Evolutionary conservation across 202 grass and related monocot species (phyloP).

Genomic region (Bolboschoenoplectus hybrid): DNA sequence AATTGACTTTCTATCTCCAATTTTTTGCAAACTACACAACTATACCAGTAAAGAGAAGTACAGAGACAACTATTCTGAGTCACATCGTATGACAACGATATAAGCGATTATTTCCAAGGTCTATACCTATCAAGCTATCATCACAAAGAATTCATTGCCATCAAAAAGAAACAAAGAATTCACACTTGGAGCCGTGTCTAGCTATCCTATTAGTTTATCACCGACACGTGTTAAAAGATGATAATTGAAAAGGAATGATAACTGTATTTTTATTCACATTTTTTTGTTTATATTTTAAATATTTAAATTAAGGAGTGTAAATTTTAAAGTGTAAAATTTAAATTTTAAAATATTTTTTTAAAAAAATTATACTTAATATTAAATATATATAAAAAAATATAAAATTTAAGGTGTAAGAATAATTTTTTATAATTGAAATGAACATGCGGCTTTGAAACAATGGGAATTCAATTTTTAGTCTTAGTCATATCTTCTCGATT

Average conservation of each 20-base stretch:
- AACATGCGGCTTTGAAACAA: neutral
- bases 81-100: neutral
- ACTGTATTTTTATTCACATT: too few relatives aligned
- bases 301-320: too few relatives aligned
- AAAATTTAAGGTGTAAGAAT: too few relatives aligned
- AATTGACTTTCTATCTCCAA: constrained; percentile 5
- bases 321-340: too few relatives aligned
- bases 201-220: neutral
- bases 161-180: neutral
- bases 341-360: too few relatives aligned
- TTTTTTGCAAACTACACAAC: neutral
- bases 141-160: neutral
- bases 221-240: neutral
- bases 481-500: neutral
- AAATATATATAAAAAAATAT: too few relatives aligned
- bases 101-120: neutral
- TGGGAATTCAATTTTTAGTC: neutral
- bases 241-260: neutral
- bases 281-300: too few relatives aligned
- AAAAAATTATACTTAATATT: too few relatives aligned
- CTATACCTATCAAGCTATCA: neutral
- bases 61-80: neutral
- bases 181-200: neutral
- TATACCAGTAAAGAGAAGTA: neutral
- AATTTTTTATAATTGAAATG: neutral